Conservation (phyloP, 768 basidiomycete genomes). For the Kockovaella imperatae region DNA sequence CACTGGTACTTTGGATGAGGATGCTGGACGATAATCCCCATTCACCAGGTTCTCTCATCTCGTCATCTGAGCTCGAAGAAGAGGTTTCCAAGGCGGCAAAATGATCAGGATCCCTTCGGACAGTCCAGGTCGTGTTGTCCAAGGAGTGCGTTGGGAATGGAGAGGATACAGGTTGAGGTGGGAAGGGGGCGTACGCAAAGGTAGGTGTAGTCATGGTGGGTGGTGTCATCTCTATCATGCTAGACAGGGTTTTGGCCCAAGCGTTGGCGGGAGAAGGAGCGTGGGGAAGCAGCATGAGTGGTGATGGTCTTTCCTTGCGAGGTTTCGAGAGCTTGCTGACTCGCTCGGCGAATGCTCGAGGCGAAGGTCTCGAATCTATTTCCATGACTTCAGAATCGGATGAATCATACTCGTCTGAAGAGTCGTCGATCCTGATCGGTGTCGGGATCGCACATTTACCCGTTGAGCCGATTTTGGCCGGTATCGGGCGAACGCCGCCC, state of each 20-base stretch:
- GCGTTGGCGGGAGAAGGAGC: neutral
- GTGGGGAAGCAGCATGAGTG: neutral
- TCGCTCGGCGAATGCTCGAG: neutral
- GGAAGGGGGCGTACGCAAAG: slow-evolving; percentile 15
- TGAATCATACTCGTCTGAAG: slow-evolving; percentile 25
- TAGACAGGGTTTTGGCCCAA: slow-evolving; percentile 18
- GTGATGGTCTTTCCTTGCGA: slow-evolving; percentile 20
- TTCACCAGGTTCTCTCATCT: slow-evolving; percentile 20
- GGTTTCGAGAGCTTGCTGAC: slow-evolving; percentile 1
- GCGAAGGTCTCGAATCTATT: slow-evolving; percentile 13
- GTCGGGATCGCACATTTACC: neutral
- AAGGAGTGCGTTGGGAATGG: slow-evolving; percentile 39
- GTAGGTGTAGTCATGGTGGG: slow-evolving; percentile 4
- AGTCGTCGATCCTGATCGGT: slow-evolving; percentile 17
- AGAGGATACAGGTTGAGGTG: slow-evolving; percentile 15
- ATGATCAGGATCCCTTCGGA: slow-evolving; percentile 17
- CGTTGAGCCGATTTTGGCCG: neutral
- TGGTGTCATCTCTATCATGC: slow-evolving; percentile 1
- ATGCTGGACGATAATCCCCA: slow-evolving; percentile 27
- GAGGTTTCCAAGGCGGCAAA: slow-evolving; percentile 23
- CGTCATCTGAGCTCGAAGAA: slow-evolving; percentile 31
- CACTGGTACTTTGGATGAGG: slow-evolving; percentile 5
- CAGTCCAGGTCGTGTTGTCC: slow-evolving; percentile 38
- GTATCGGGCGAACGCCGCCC: neutral
- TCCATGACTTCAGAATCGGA: slow-evolving; percentile 32